Evolutionary conservation across 2,329 filamentous ascomycete genomes (phyloP).

Genomic region (Aureobasidium lini): DNA sequence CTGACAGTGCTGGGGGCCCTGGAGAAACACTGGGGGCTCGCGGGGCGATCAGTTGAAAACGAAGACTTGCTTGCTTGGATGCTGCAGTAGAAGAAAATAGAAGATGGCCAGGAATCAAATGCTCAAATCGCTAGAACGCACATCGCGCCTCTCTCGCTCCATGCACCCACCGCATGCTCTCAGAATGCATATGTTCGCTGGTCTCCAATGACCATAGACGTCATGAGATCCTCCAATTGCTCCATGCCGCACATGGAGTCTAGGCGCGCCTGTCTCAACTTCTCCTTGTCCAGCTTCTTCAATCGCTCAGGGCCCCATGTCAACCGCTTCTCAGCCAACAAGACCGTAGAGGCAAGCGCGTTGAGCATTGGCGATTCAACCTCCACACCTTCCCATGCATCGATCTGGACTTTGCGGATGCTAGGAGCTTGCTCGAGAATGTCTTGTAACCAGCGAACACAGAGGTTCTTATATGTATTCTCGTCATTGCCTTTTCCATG

Average conservation of each 20-base stretch:
- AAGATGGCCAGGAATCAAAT: not conserved
- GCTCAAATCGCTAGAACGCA: not conserved
- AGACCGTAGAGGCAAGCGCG: conserved; percentile 49
- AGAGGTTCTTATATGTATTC: conserved; percentile 65
- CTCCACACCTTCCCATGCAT: conserved; percentile 59
- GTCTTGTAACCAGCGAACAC: conserved; percentile 47
- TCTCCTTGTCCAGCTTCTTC: conserved; percentile 51
- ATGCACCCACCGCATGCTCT: not conserved
- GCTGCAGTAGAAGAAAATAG: not conserved
- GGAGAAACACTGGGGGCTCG: not conserved
- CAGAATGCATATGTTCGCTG: not conserved
- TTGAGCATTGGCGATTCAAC: conserved; percentile 58
- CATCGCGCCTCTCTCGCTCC: not conserved
- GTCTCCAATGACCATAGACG: conserved; percentile 14
- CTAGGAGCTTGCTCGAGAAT: conserved; percentile 52
- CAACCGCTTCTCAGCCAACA: conserved; percentile 45
- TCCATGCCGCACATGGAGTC: conserved; percentile 12
- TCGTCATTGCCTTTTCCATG: conserved; percentile 45
- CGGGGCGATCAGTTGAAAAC: not conserved
- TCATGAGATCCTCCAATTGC: conserved; percentile 17
- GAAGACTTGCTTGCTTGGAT: not conserved
- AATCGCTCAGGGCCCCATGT: conserved; percentile 61
- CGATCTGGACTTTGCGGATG: conserved; percentile 57
- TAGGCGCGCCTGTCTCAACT: not conserved
- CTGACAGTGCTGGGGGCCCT: not conserved